These are phyloP conservation scores for Zymoseptoria tritici DNA, from an alignment of 2,329 filamentous ascomycete genomes.

Conservation along the genomic window DNA sequence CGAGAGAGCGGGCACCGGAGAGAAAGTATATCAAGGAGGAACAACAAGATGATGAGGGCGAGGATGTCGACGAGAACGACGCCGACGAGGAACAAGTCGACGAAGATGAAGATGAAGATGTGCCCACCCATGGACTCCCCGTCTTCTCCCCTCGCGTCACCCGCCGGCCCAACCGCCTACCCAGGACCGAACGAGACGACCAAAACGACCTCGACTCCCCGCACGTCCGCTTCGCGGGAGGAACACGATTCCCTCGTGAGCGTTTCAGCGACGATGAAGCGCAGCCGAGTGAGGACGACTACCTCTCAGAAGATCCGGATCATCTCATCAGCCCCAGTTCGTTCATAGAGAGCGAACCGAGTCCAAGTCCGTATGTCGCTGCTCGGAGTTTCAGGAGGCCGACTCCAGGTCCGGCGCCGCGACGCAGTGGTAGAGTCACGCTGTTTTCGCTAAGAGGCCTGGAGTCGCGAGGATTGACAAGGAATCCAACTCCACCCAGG, in stretches of 20 bases:
- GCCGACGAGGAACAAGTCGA: not conserved
- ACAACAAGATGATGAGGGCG: not conserved
- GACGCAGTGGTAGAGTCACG: not conserved
- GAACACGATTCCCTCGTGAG: not conserved
- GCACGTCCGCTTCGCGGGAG: not conserved
- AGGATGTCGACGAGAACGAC: not conserved
- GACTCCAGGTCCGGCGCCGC: not conserved
- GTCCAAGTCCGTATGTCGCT: not conserved
- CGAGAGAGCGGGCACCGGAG: not conserved
- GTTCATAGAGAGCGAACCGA: not conserved
- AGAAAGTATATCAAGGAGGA: not conserved
- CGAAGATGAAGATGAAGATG: not conserved
- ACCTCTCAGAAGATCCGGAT: not conserved
- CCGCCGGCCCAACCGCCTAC: not conserved
- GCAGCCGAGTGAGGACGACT: not conserved
- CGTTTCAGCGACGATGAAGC: not conserved
- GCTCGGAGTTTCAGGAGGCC: not conserved
- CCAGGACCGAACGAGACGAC: not conserved
- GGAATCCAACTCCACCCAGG: too few species aligned
- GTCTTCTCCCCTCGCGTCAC: not conserved
- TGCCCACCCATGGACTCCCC: not conserved
- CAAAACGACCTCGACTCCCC: not conserved
- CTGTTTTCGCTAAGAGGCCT: not conserved
- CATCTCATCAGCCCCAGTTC: not conserved
- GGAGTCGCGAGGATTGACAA: not conserved